These are phyloP conservation scores for Chloranthus sessilifolius DNA, from an alignment of 164 flowering plant genomes.

Conservation along the genomic window DNA sequence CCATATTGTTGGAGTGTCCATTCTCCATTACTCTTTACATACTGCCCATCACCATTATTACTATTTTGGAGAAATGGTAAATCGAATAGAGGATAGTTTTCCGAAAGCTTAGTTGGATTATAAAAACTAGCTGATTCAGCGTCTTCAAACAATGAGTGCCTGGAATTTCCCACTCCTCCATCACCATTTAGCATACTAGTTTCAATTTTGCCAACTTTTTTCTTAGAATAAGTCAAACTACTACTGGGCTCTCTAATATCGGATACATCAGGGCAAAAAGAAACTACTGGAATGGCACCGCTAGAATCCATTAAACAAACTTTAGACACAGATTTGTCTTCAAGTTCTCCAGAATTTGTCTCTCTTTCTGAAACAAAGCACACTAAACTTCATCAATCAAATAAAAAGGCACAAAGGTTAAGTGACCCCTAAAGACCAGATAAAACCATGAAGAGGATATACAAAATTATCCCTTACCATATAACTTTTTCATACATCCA, in stretches of 20 bases:
- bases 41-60: constrained; percentile 17
- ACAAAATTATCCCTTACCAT: no score
- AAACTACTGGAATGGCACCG: background rate
- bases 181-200: background rate
- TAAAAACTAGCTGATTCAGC: constrained; percentile 21
- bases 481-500: no score
- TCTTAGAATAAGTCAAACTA: background rate
- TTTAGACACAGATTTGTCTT: background rate
- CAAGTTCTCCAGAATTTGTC: background rate
- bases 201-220: background rate
- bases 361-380: constrained; percentile 3
- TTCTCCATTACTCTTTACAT: constrained; percentile 14
- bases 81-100: constrained; percentile 36
- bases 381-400: no score
- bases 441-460: no score
- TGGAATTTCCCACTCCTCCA: background rate
- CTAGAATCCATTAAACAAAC: background rate
- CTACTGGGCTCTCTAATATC: no score
- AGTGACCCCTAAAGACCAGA: no score
- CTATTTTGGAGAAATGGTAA: constrained; percentile 24
- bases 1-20: constrained; percentile 21
- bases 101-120: constrained; percentile 25
- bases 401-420: no score
- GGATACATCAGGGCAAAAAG: no score
- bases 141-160: constrained; percentile 14